A percentile compares a stretch with the other conserved stretches of the same genome.
Conservation (phyloP, 768 basidiomycete genomes). For the Suillus luteus region DNA sequence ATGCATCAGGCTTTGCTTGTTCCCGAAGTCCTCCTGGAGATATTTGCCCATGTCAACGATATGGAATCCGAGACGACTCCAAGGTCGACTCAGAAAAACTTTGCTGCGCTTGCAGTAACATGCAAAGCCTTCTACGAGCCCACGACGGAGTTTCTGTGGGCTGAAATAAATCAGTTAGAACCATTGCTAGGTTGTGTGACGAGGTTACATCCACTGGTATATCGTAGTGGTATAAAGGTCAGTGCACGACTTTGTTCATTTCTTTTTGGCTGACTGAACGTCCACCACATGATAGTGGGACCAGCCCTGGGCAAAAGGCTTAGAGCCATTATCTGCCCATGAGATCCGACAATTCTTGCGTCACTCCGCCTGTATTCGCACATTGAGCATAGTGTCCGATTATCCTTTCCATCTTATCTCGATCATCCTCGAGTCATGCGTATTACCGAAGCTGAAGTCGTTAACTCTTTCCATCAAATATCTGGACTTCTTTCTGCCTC, state of each 20-base stretch:
- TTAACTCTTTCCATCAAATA: not conserved
- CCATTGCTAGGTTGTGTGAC: not conserved
- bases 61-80: no score
- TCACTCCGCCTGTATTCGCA: not conserved
- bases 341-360: not conserved
- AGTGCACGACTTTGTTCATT: not conserved
- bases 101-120: not conserved
- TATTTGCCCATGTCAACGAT: not conserved
- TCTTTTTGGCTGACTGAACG: not conserved
- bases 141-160: not conserved
- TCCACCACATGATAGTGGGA: not conserved
- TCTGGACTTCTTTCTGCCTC: not conserved
- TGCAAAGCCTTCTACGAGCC: not conserved
- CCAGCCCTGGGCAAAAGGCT: not conserved
- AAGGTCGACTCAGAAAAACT: no score
- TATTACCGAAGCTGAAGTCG: not conserved
- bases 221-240: not conserved
- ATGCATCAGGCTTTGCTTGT: not conserved
- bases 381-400: accelerated
- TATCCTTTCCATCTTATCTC: not conserved
- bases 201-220: not conserved
- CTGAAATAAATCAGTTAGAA: not conserved
- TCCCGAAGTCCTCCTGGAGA: not conserved
- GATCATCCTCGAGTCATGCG: not conserved
- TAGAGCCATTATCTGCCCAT: not conserved